Evolutionary conservation across 768 basidiomycete species (phyloP).

Genomic region (Lentinula detonsa): DNA sequence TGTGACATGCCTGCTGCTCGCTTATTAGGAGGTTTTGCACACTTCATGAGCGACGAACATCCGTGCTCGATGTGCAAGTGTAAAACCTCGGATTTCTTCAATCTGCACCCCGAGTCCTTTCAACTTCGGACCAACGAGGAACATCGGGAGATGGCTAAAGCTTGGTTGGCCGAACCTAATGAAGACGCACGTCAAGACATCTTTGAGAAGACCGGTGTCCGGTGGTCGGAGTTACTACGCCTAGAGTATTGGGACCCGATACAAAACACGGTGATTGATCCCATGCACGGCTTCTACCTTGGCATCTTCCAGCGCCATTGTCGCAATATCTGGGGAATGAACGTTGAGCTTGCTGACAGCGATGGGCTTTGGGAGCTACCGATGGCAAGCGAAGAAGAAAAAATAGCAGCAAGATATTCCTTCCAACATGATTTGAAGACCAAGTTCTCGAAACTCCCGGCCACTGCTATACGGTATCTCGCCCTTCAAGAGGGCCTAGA

Average conservation of each 20-base stretch:
- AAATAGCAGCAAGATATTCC: background rate
- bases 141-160: background rate
- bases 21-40: conserved; percentile 16
- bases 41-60: background rate
- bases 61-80: conserved; percentile 1
- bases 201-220: conserved; percentile 9
- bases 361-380: conserved; percentile 7
- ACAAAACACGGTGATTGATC: conserved; percentile 10
- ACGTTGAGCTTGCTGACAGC: conserved; percentile 13
- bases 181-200: conserved; percentile 9
- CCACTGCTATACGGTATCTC: background rate
- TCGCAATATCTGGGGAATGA: conserved; percentile 18
- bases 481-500: background rate
- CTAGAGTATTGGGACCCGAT: conserved; percentile 19
- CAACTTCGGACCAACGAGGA: background rate
- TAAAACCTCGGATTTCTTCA: background rate
- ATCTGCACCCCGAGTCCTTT: background rate
- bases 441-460: background rate
- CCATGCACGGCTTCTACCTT: conserved; percentile 9
- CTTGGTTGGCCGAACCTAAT: background rate
- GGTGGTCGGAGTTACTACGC: conserved; percentile 13
- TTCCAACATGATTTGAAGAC: background rate
- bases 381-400: background rate
- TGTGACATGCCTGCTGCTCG: conserved; percentile 30
- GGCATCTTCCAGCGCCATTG: conserved; percentile 10